These are phyloP conservation scores for Marchantia paleacea DNA, from an alignment of 225 moss, liverwort and hornwort genomes.

Conservation along the genomic window DNA sequence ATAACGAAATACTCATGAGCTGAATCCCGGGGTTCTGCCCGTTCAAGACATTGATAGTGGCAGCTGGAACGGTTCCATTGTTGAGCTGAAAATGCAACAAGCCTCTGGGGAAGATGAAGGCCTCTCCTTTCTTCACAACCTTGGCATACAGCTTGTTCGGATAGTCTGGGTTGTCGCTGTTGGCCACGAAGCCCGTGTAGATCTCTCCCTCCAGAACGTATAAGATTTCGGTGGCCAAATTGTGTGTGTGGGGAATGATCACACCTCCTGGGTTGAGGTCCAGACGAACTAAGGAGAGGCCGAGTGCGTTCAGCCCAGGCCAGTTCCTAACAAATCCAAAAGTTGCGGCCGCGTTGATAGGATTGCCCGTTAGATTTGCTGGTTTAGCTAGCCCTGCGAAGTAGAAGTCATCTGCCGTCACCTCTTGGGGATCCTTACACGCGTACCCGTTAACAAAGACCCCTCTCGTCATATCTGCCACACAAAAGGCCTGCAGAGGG, in stretches of 20 bases:
- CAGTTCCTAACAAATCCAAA: background rate
- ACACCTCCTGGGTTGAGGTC: background rate
- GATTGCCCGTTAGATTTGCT: background rate
- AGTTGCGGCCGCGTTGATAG: background rate
- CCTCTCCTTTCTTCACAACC: too few relatives aligned
- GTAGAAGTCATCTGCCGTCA: background rate
- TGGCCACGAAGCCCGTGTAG: too few relatives aligned
- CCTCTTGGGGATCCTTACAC: background rate
- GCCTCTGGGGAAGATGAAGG: too few relatives aligned
- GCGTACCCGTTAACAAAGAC: background rate
- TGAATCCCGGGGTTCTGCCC: too few relatives aligned
- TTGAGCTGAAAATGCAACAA: too few relatives aligned
- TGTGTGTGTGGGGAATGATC: conserved; percentile 14
- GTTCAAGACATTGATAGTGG: too few relatives aligned
- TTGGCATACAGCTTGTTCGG: too few relatives aligned
- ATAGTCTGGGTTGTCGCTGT: too few relatives aligned
- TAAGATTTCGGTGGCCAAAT: conserved; percentile 6
- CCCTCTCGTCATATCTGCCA: background rate
- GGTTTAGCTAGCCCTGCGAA: background rate
- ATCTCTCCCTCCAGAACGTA: too few relatives aligned
- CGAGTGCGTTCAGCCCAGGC: background rate
- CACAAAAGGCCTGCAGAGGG: conserved; percentile 13
- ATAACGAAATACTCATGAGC: too few relatives aligned
- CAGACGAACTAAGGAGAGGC: conserved; percentile 3
- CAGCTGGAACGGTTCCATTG: too few relatives aligned